Conservation (phyloP, 345 rosid genomes). For the Eucalyptus caleyi region DNA sequence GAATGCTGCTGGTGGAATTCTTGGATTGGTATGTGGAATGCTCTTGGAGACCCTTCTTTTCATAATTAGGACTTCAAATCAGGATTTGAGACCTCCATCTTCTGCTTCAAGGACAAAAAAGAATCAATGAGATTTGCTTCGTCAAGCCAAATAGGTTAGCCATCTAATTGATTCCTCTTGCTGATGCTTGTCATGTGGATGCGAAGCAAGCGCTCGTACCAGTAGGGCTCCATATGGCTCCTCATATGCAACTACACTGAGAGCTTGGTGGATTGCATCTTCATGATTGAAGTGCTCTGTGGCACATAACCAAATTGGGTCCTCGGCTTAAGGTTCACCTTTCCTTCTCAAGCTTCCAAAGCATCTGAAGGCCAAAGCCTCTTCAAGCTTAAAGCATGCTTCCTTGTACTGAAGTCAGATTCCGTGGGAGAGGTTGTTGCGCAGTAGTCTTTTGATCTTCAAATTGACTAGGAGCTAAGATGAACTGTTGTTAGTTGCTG, state of each 20-base stretch:
- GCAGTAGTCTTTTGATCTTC: not conserved
- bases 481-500: not conserved
- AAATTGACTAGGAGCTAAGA: not conserved
- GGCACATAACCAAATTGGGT: not conserved
- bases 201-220: not conserved
- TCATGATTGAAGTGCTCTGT: not conserved
- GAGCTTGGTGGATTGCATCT: not conserved
- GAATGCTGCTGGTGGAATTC: conserved; percentile 96
- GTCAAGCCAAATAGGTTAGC: not conserved
- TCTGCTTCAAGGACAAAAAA: conserved; percentile 48
- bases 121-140: conserved; percentile 28
- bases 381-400: not conserved
- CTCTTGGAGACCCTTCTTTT: conserved; percentile 86
- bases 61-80: conserved; percentile 60
- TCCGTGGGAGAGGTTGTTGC: not conserved
- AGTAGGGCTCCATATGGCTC: not conserved
- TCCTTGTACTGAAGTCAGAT: not conserved
- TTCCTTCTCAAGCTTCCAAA: not conserved
- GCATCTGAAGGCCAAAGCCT: not conserved
- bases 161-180: not conserved
- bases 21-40: conserved; percentile 82
- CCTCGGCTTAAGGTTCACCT: not conserved
- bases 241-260: not conserved
- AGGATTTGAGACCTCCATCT: conserved; percentile 16
- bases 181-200: not conserved